These are phyloP conservation scores for Apiospora kogelbergensis DNA, from an alignment of 2,329 filamentous ascomycete genomes.

Conservation along the genomic window DNA sequence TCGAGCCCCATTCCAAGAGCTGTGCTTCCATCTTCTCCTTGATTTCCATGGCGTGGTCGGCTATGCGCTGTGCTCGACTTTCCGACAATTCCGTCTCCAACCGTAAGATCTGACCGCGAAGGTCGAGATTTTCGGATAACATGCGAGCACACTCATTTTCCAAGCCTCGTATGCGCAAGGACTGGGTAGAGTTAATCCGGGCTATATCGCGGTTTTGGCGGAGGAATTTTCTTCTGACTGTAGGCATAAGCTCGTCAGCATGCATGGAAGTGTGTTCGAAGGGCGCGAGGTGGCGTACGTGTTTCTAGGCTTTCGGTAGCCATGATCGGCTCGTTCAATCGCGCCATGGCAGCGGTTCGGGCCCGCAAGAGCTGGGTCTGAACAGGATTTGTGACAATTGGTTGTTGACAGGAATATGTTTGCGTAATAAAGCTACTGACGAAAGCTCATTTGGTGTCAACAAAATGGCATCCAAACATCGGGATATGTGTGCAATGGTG, in stretches of 20 bases:
- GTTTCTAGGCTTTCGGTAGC: slow-evolving; percentile 70
- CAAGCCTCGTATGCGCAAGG: slow-evolving; percentile 72
- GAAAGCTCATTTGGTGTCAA: slow-evolving; percentile 9
- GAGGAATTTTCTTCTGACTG: slow-evolving; percentile 77
- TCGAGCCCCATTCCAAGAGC: slow-evolving; percentile 65
- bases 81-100: slow-evolving; percentile 68
- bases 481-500: not conserved
- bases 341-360: slow-evolving; percentile 60
- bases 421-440: not conserved
- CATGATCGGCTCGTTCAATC: slow-evolving; percentile 73
- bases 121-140: slow-evolving; percentile 74
- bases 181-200: slow-evolving; percentile 74
- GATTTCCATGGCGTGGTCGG: slow-evolving; percentile 67
- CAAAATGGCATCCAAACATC: not conserved
- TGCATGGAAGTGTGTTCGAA: not conserved
- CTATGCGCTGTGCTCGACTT: slow-evolving; percentile 57
- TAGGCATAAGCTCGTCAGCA: not conserved
- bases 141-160: slow-evolving; percentile 75
- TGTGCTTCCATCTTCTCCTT: slow-evolving; percentile 72
- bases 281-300: slow-evolving; percentile 51
- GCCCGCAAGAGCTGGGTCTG: slow-evolving; percentile 27
- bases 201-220: slow-evolving; percentile 84
- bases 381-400: not conserved
- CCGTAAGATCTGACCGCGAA: slow-evolving; percentile 69
- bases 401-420: not conserved